phyloP scores from a whole-genome alignment of 2,329 filamentous ascomycete genomes.

The Cytospora piceae region DNA sequence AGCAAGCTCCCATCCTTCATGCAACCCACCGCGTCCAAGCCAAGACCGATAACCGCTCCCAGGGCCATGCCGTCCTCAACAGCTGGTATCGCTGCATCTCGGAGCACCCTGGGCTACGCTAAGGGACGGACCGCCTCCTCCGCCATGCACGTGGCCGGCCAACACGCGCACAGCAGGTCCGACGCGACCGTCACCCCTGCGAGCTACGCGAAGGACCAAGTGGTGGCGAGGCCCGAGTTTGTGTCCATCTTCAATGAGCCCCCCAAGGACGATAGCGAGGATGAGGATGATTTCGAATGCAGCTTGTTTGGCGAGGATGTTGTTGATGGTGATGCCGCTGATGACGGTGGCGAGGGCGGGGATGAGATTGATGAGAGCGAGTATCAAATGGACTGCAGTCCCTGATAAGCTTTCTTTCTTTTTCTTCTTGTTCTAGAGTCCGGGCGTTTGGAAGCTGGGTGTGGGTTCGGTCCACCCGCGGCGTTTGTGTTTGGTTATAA shows the following conservation, averaged over 20 bases:
- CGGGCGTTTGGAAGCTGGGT: conserved; percentile 5
- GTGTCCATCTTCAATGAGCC: conserved; percentile 59
- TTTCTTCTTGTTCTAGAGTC: background rate
- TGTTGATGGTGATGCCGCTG: background rate
- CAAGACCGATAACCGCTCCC: conserved; percentile 38
- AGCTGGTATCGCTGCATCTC: conserved; percentile 67
- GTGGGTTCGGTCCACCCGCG: background rate
- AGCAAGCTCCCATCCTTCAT: conserved; percentile 29
- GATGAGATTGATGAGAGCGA: conserved; percentile 15
- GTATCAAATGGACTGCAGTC: conserved; percentile 19
- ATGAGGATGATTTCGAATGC: conserved; percentile 52
- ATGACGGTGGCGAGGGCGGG: conserved; percentile 2
- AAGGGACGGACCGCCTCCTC: conserved; percentile 68
- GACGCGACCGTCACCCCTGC: conserved; percentile 54
- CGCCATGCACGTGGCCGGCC: conserved; percentile 43
- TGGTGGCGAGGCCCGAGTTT: conserved; percentile 49
- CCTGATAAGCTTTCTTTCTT: background rate
- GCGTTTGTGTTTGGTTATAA: background rate
- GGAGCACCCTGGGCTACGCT: conserved; percentile 83
- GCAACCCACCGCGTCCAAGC: conserved; percentile 32
- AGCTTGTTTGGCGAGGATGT: conserved; percentile 45
- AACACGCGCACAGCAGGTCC: conserved; percentile 29
- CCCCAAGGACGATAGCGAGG: conserved; percentile 49
- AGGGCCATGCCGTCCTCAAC: conserved; percentile 48
- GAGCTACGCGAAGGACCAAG: conserved; percentile 42